A percentile compares a stretch with the other conserved stretches of the same genome.
These are phyloP conservation scores for Pelargonium nanum DNA, from an alignment of 345 rosid species.

Conservation along the genomic window DNA sequence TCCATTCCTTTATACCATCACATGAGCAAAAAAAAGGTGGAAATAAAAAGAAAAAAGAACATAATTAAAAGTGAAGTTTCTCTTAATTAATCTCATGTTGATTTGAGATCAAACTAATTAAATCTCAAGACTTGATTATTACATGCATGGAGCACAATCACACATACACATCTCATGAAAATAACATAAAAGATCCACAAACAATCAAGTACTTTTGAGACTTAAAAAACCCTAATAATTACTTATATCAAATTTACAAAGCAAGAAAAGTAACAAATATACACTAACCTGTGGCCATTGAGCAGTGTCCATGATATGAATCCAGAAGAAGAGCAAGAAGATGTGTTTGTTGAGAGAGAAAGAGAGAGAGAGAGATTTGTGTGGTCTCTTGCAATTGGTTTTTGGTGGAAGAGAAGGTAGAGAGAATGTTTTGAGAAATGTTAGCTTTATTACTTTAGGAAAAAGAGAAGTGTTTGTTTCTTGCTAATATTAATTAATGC, in stretches of 20 bases:
- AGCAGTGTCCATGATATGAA: constrained; percentile 96
- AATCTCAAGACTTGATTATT: background rate
- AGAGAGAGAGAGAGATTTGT: constrained; percentile 14
- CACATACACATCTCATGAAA: background rate
- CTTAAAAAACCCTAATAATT: background rate
- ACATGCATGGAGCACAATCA: background rate
- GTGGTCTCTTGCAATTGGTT: constrained; percentile 11
- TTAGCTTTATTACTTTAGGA: background rate
- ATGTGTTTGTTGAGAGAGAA: constrained; percentile 2
- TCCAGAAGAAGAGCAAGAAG: background rate
- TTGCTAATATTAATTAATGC: background rate
- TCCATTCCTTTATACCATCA: background rate
- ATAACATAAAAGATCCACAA: background rate
- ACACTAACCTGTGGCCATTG: constrained; percentile 85
- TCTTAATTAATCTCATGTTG: background rate
- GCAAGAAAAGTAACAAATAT: background rate
- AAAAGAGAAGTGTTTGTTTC: background rate
- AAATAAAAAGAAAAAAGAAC: no score
- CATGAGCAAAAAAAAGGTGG: no score
- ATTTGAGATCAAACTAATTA: background rate
- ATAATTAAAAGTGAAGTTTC: background rate
- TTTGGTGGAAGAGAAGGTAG: constrained; percentile 25
- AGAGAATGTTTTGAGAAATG: constrained; percentile 16
- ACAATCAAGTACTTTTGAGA: background rate
- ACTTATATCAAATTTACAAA: no score